phyloP scores from a whole-genome alignment of 73 alveolate genomes.

The Paramecium octaurelia region DNA sequence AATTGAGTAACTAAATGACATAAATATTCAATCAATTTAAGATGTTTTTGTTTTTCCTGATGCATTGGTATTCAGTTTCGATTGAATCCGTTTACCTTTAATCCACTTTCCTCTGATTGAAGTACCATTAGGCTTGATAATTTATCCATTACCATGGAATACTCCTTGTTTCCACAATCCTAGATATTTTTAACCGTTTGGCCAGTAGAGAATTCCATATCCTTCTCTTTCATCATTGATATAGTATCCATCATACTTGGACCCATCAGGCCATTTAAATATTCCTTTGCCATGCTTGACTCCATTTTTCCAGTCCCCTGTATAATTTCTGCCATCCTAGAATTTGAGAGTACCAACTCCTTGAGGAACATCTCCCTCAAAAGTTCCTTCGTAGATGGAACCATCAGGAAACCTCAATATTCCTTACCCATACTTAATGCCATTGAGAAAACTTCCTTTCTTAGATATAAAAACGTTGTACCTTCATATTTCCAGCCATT shows the following conservation, averaged over 20 bases:
- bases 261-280: constrained; percentile 60
- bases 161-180: constrained; percentile 22
- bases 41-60: not conserved
- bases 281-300: constrained; percentile 48
- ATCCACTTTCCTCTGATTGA: not conserved
- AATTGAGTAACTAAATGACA: not conserved
- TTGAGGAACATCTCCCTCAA: constrained; percentile 26
- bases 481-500: constrained; percentile 87
- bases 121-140: not conserved
- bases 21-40: not conserved
- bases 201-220: constrained; percentile 14
- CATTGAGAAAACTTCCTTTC: constrained; percentile 9
- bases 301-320: constrained; percentile 56
- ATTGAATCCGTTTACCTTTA: not conserved
- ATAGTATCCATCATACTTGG: constrained; percentile 29
- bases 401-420: not conserved
- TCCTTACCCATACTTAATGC: not conserved
- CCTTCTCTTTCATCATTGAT: constrained; percentile 35
- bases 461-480: not conserved
- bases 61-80: not conserved
- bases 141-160: constrained; percentile 13
- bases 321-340: constrained; percentile 60
- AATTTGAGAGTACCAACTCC: constrained; percentile 47
- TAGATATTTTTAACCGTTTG: constrained; percentile 31
- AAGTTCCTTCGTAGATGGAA: constrained; percentile 34